Evolutionary conservation across 768 basidiomycete genomes (phyloP), one percentile per base, ranked within the genome.

Genomic region (Suillus alpinus): DNA sequence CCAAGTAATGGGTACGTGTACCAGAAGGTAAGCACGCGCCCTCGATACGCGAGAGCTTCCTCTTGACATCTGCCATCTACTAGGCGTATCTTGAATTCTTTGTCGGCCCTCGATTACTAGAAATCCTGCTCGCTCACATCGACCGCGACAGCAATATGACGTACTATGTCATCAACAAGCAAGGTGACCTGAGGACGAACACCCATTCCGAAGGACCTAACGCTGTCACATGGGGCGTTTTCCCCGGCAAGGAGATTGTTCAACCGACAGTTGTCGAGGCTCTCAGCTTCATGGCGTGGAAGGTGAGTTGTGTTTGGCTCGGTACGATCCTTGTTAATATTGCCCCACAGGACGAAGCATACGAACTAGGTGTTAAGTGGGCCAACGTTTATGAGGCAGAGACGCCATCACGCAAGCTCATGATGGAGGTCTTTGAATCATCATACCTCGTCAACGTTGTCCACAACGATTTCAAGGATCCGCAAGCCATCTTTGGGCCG

Each of bases 211-310:
- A 97, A 56, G 94, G 95, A 2, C 95, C 97, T 31, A 98, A 97
- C 67, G 95, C 95, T n/a, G 94, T 98, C 18, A 98, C 95, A 1
- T 98, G 95, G 95, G 95, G 95, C 64, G 93, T 97, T 9, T 98
- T 96, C 82, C 94, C 95, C 5, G 92, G 93, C 59, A 98, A 98
- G 75, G 95, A 97, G 79, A 92, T 97, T 66, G 78, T 96, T 51
- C 94, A 96, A 71, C 95, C 95, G 23, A 98, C 95, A 20, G 94
- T 97, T 63, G 95, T 98, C 23, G 95, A 98, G 73, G 93, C 95
- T 3, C 90, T 96, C 67, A 95, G 94, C 70, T 97, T 97, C 81
- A 95, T 96, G 91, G 95, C 95, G 16, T 97, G 95, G 95, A 96
- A 96, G 85, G 92, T 88, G 56, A 23, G 56, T 53, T 36, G 9